Evolutionary conservation across 2,329 filamentous ascomycete genomes (phyloP).

Genomic region (Daldinia eschscholtzii): DNA sequence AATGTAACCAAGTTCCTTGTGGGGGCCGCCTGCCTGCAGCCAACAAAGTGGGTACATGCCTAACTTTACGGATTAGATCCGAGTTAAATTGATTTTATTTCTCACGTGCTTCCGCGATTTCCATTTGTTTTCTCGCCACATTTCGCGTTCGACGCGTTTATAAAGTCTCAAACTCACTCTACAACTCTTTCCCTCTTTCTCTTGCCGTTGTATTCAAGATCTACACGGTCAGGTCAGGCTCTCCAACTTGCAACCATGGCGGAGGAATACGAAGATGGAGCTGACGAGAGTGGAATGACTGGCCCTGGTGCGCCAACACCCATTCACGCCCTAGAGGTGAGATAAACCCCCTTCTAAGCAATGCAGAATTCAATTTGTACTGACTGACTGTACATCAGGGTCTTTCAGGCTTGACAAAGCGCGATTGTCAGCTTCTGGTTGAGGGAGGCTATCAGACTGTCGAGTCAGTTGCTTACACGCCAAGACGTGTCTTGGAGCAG

Average conservation of each 20-base stretch:
- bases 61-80: neutral
- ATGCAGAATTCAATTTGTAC: neutral
- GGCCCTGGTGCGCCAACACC: constrained; percentile 96
- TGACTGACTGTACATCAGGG: constrained; percentile 67
- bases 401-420: constrained; percentile 87
- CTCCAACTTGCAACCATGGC: constrained; percentile 56
- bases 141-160: constrained; percentile 45
- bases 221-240: constrained; percentile 2
- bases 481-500: constrained; percentile 86
- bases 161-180: constrained; percentile 11
- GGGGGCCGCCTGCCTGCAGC: neutral
- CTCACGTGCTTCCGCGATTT: constrained; percentile 51
- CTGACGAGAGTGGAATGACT: constrained; percentile 79
- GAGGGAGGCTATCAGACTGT: constrained; percentile 96
- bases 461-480: constrained; percentile 92
- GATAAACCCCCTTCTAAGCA: constrained; percentile 42
- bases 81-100: constrained; percentile 31
- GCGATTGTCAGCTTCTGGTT: constrained; percentile 92
- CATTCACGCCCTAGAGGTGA: constrained; percentile 85
- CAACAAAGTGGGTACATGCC: neutral
- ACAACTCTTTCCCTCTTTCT: constrained; percentile 1
- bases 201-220: neutral
- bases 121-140: constrained; percentile 45
- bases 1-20: neutral
- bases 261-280: constrained; percentile 76